These are phyloP conservation scores for Beauveria australis DNA, from an alignment of 2,329 filamentous ascomycete genomes.

Conservation along the genomic window DNA sequence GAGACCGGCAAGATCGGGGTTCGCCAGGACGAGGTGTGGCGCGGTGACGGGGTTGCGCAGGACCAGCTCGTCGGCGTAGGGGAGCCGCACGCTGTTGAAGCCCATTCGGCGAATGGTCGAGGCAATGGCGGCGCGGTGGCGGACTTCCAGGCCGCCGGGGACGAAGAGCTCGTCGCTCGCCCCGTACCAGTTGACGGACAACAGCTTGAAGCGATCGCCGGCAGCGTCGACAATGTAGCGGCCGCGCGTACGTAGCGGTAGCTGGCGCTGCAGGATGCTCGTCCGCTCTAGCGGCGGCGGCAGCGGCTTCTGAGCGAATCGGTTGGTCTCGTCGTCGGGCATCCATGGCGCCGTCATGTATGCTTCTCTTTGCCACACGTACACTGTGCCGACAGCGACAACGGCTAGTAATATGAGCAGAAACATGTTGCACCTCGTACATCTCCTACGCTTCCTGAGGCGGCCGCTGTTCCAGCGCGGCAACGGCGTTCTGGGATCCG, in stretches of 20 bases:
- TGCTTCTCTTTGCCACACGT: constrained; percentile 37
- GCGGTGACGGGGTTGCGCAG: constrained; percentile 48
- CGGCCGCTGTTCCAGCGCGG: not conserved
- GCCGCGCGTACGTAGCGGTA: constrained; percentile 52
- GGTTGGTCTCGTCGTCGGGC: constrained; percentile 37
- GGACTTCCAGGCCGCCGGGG: constrained; percentile 53
- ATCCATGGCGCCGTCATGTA: constrained; percentile 37
- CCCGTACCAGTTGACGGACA: constrained; percentile 64
- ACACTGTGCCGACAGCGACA: constrained; percentile 17
- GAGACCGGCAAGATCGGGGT: constrained; percentile 49
- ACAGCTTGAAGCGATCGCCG: constrained; percentile 51
- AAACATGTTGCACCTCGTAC: not conserved
- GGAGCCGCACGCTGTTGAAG: constrained; percentile 63
- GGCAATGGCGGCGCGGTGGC: constrained; percentile 54
- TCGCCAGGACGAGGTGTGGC: constrained; percentile 42
- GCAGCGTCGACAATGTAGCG: constrained; percentile 51
- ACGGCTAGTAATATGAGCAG: not conserved
- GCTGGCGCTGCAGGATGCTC: constrained; percentile 38
- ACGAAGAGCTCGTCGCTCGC: constrained; percentile 60
- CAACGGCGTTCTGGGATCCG: not conserved
- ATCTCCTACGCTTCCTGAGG: not conserved
- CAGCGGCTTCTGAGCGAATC: constrained; percentile 42
- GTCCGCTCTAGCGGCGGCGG: constrained; percentile 33
- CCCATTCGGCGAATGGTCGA: constrained; percentile 51
- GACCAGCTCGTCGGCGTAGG: constrained; percentile 63